These are phyloP conservation scores for Barbarea vulgaris DNA, from an alignment of 345 rosid genomes.

Conservation along the genomic window DNA sequence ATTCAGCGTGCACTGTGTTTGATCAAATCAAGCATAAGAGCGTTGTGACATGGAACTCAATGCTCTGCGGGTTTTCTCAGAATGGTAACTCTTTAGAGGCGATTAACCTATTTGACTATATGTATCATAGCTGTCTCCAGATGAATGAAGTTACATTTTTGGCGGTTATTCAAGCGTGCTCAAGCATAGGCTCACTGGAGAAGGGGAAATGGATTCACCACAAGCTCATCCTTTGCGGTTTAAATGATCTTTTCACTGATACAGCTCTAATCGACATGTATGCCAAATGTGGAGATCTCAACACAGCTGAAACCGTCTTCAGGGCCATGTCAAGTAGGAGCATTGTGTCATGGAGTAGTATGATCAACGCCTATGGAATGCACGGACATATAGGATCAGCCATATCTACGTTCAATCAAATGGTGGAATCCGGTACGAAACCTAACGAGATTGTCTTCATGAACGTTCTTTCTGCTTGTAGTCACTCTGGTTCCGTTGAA, in stretches of 20 bases:
- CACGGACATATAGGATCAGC: constrained; percentile 65
- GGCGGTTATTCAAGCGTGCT: constrained; percentile 68
- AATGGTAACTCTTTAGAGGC: constrained; percentile 65
- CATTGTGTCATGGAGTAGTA: constrained; percentile 76
- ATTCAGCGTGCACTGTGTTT: constrained; percentile 52
- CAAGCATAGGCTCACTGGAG: constrained; percentile 55
- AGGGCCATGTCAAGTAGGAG: constrained; percentile 51
- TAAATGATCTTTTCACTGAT: constrained; percentile 54
- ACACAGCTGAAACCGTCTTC: constrained; percentile 52
- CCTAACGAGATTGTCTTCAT: constrained; percentile 85
- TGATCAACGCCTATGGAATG: constrained; percentile 74
- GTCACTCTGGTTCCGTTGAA: constrained; percentile 74
- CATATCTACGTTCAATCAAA: constrained; percentile 56
- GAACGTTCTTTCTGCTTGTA: constrained; percentile 80
- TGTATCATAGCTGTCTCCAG: constrained; percentile 52
- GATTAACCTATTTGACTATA: constrained; percentile 57
- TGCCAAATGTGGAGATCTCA: constrained; percentile 77
- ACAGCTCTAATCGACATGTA: constrained; percentile 77
- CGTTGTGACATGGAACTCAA: constrained; percentile 64
- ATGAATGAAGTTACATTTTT: constrained; percentile 63
- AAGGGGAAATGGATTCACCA: constrained; percentile 81
- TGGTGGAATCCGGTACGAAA: constrained; percentile 61
- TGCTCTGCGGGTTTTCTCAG: constrained; percentile 63
- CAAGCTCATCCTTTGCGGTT: constrained; percentile 53
- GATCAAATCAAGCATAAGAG: constrained; percentile 44